These are phyloP conservation scores for Fraxinus sp. DNA, from an alignment of 305 asterid species.

Conservation along the genomic window DNA sequence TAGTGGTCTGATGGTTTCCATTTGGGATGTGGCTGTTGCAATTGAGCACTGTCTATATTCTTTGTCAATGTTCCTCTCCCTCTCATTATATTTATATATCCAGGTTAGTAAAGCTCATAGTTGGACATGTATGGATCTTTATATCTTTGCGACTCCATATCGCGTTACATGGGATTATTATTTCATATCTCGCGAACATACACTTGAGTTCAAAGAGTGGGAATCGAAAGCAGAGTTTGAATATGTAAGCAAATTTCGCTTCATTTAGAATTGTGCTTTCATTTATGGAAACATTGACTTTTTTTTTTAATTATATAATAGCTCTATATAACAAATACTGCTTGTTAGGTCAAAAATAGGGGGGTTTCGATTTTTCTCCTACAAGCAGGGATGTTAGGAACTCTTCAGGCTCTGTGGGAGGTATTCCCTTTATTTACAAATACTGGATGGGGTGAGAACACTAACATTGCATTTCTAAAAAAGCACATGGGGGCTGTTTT, in stretches of 20 bases:
- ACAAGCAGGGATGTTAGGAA: slow-evolving; percentile 92
- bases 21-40: not conserved
- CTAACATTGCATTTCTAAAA: slow-evolving; percentile 73
- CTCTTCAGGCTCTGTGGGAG: slow-evolving; percentile 91
- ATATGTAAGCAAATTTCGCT: slow-evolving; percentile 34
- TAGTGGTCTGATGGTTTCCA: not conserved
- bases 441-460: slow-evolving; percentile 74
- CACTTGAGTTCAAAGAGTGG: slow-evolving; percentile 85
- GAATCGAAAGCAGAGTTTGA: slow-evolving; percentile 71
- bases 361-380: slow-evolving; percentile 90
- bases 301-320: slow-evolving; percentile 4
- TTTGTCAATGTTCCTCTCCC: not conserved
- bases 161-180: slow-evolving; percentile 96
- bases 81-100: not conserved
- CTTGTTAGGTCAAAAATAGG: slow-evolving; percentile 56
- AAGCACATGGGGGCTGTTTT: slow-evolving; percentile 85
- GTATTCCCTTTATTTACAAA: slow-evolving; percentile 83
- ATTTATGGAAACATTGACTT: slow-evolving; percentile 2
- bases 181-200: slow-evolving; percentile 74
- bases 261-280: not conserved
- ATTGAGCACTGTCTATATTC: not conserved
- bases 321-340: slow-evolving; percentile 13
- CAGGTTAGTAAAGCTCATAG: slow-evolving; percentile 80
- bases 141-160: slow-evolving; percentile 84
- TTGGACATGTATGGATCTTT: slow-evolving; percentile 94